A percentile compares a stretch with the other conserved stretches of the same genome.
These are phyloP conservation scores for Chaetomium sp. DNA, from an alignment of 2,329 filamentous ascomycete genomes.

Conservation along the genomic window DNA sequence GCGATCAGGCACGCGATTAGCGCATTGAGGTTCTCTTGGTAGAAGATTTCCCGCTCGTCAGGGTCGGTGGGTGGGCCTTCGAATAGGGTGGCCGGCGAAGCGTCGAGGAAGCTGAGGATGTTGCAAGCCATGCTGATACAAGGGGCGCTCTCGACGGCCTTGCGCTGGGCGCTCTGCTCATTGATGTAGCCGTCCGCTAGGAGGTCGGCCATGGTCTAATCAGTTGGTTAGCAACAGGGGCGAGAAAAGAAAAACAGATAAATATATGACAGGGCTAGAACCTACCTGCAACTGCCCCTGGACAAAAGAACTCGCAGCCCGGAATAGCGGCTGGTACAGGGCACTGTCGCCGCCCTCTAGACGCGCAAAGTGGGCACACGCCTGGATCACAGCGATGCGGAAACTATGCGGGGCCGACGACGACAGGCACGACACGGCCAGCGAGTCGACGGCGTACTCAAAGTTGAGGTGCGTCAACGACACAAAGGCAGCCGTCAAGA, in stretches of 20 bases:
- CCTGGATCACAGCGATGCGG: slow-evolving; percentile 56
- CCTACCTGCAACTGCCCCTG: slow-evolving; percentile 50
- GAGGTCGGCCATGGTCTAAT: slow-evolving; percentile 34
- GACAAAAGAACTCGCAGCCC: slow-evolving; percentile 50
- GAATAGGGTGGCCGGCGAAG: slow-evolving; percentile 46
- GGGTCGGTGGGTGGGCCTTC: slow-evolving; percentile 33
- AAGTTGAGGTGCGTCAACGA: slow-evolving; percentile 57
- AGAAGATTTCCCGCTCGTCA: slow-evolving; percentile 33
- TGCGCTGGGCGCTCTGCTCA: slow-evolving; percentile 35
- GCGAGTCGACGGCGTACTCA: slow-evolving; percentile 49
- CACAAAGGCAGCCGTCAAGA: slow-evolving; percentile 62
- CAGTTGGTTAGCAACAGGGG: background rate
- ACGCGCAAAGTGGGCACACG: slow-evolving; percentile 56
- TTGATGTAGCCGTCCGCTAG: slow-evolving; percentile 34
- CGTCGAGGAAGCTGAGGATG: slow-evolving; percentile 52
- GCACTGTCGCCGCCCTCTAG: slow-evolving; percentile 38
- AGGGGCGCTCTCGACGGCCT: slow-evolving; percentile 34
- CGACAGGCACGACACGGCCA: slow-evolving; percentile 52
- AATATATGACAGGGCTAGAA: background rate
- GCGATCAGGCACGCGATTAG: slow-evolving; percentile 51
- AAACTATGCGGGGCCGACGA: slow-evolving; percentile 52
- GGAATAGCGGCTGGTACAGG: slow-evolving; percentile 48
- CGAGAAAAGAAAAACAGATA: background rate
- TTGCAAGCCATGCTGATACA: slow-evolving; percentile 41
- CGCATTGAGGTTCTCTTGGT: slow-evolving; percentile 42